These are phyloP conservation scores for Urochloa ruziziensis DNA, from an alignment of 176 grass and related monocot species.

Conservation along the genomic window DNA sequence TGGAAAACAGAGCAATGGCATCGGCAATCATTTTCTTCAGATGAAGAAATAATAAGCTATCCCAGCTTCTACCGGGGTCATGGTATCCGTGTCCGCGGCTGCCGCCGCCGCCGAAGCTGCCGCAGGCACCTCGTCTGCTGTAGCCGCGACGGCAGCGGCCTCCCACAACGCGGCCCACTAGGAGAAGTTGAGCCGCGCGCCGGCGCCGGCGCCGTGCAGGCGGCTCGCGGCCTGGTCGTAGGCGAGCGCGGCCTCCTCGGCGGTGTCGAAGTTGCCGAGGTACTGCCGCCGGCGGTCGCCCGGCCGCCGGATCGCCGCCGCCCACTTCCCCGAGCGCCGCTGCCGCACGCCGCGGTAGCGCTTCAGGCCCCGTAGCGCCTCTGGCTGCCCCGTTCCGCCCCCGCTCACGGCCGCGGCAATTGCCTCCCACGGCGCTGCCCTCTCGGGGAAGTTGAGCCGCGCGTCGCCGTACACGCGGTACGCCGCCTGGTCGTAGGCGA, in stretches of 20 bases:
- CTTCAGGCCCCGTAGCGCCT: neutral
- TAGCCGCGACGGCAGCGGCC: neutral
- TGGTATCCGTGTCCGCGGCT: too few species aligned
- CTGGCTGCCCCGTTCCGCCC: too few species aligned
- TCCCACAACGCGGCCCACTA: neutral
- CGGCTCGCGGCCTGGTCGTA: slow-evolving; percentile 65
- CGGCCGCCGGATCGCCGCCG: neutral
- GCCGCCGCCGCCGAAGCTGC: neutral
- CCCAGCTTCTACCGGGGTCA: too few species aligned
- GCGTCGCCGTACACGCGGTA: slow-evolving; percentile 32
- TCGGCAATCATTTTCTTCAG: too few species aligned
- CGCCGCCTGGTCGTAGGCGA: slow-evolving; percentile 32
- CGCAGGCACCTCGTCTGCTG: neutral
- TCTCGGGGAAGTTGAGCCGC: slow-evolving; percentile 37
- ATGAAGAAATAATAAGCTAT: too few species aligned
- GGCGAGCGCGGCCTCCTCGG: slow-evolving; percentile 77
- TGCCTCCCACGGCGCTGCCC: neutral
- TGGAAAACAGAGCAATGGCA: too few species aligned
- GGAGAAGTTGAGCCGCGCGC: neutral
- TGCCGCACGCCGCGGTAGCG: too few species aligned
- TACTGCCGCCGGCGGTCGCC: neutral
- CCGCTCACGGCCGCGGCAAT: neutral
- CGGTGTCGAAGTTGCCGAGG: slow-evolving; percentile 91
- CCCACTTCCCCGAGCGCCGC: neutral
- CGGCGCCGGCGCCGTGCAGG: neutral